phyloP scores from a whole-genome alignment of 139 green algal genomes.

The Coelastrella sp. region DNA sequence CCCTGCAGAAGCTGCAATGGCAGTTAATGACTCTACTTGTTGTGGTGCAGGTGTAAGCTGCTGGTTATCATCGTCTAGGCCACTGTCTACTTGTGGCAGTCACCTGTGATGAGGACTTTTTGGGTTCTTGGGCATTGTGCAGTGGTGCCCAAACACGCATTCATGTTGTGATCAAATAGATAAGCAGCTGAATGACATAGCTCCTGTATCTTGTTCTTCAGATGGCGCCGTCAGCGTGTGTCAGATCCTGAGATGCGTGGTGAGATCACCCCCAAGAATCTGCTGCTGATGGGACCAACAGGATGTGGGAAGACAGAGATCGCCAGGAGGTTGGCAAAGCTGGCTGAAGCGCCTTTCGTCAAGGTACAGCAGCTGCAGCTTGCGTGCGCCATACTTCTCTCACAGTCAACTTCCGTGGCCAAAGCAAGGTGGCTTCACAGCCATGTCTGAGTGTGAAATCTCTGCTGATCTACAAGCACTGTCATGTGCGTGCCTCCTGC shows the following conservation, averaged over 20 bases:
- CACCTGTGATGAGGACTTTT: no score
- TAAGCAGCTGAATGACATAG: no score
- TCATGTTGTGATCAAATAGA: no score
- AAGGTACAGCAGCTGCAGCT: slow-evolving; percentile 75
- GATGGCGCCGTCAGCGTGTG: slow-evolving; percentile 91
- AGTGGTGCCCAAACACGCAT: no score
- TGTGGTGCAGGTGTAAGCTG: no score
- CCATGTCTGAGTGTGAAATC: background rate
- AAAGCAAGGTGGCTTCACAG: no score
- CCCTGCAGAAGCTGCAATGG: no score
- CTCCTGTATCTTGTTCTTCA: slow-evolving; percentile 63
- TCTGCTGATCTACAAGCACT: background rate
- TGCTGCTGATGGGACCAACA: slow-evolving; percentile 93
- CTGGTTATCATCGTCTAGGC: no score
- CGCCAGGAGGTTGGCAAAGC: slow-evolving; percentile 91
- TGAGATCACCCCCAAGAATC: slow-evolving; percentile 98
- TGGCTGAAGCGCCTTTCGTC: slow-evolving; percentile 95
- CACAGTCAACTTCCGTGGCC: no score
- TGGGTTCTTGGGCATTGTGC: no score
- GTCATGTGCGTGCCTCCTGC: background rate
- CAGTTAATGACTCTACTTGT: no score
- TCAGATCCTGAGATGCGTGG: slow-evolving; percentile 63
- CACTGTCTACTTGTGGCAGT: no score
- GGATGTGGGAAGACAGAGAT: slow-evolving; percentile 98
- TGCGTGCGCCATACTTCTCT: background rate